phyloP scores from a whole-genome alignment of 1,284 basidiomycete genomes.

The Pseudozyma thailandica region DNA sequence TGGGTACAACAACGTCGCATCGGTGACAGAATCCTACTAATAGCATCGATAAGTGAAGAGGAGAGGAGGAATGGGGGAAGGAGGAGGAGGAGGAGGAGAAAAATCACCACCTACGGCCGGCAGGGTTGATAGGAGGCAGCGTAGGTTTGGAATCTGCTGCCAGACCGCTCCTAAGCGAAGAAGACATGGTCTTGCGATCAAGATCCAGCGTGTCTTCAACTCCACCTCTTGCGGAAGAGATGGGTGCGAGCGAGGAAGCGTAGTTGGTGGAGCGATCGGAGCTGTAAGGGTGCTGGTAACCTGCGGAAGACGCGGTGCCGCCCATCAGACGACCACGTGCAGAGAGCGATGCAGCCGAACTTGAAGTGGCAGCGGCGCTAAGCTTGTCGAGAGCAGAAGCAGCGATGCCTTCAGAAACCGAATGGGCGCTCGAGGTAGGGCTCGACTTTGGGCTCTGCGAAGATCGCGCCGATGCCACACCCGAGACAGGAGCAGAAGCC shows the following conservation, averaged over 20 bases:
- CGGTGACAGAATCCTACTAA: conserved; percentile 1
- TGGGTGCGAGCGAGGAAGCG: conserved; percentile 35
- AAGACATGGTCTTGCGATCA: conserved; percentile 37
- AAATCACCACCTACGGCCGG: conserved; percentile 29
- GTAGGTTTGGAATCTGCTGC: conserved; percentile 35
- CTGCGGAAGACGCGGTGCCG: conserved; percentile 18
- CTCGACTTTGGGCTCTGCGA: conserved; percentile 53
- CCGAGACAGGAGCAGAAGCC: conserved; percentile 44
- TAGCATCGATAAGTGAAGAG: neutral
- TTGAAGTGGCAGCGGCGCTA: conserved; percentile 17
- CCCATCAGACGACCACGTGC: conserved; percentile 33
- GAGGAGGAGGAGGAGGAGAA: neutral
- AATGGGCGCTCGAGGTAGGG: conserved; percentile 44
- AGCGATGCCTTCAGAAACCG: conserved; percentile 38
- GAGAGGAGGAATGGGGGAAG: neutral
- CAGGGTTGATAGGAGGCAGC: conserved; percentile 38
- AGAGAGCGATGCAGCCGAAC: conserved; percentile 18
- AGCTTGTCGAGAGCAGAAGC: conserved; percentile 44
- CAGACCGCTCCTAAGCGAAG: conserved; percentile 26
- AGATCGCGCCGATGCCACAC: conserved; percentile 38
- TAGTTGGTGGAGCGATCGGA: conserved; percentile 52
- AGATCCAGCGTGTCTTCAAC: conserved; percentile 31
- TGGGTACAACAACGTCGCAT: neutral
- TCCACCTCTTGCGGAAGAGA: conserved; percentile 40
- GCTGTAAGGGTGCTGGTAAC: conserved; percentile 50